Percentiles rank a stretch among this genome's conserved stretches.
phyloP scores from a whole-genome alignment of 2,329 filamentous ascomycete species.

The Colletotrichum sidae region DNA sequence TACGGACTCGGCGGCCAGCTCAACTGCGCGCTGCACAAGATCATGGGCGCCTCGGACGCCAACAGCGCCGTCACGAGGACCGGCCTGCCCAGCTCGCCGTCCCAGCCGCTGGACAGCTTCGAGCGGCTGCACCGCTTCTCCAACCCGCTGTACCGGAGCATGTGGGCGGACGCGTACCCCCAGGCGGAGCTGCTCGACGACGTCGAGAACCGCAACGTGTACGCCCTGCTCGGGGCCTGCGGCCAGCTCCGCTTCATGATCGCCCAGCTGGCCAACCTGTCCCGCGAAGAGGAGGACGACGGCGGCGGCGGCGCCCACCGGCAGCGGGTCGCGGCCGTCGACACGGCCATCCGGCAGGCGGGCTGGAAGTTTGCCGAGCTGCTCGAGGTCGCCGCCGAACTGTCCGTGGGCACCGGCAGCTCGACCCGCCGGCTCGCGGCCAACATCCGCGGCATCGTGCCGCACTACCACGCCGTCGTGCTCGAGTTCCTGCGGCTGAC shows the following conservation, averaged over 20 bases:
- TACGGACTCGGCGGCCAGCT: constrained; percentile 49
- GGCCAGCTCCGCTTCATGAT: constrained; percentile 48
- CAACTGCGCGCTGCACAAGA: constrained; percentile 42
- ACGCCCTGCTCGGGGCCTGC: constrained; percentile 44
- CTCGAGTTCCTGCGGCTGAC: constrained; percentile 45
- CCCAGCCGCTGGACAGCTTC: constrained; percentile 39
- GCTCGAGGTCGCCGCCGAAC: constrained; percentile 42
- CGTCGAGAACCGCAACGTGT: constrained; percentile 49
- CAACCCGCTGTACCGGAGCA: constrained; percentile 46
- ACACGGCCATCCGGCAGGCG: constrained; percentile 40
- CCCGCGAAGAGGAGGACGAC: constrained; percentile 35
- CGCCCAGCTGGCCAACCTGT: constrained; percentile 42
- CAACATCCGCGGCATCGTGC: constrained; percentile 50
- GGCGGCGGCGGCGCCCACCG: constrained; percentile 38
- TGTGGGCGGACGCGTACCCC: constrained; percentile 49
- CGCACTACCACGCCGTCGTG: constrained; percentile 48
- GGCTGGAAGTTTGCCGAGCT: constrained; percentile 42
- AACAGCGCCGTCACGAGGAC: constrained; percentile 14
- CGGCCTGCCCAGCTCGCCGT: constrained; percentile 7
- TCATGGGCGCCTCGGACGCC: constrained; percentile 24
- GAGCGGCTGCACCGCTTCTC: constrained; percentile 47
- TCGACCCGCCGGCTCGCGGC: constrained; percentile 44
- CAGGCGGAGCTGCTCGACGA: constrained; percentile 50
- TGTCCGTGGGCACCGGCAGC: constrained; percentile 42
- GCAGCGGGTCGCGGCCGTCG: constrained; percentile 38